Evolutionary conservation across 129 eudicot species (phyloP).

Genomic region (Heracleum sosnowskyi): DNA sequence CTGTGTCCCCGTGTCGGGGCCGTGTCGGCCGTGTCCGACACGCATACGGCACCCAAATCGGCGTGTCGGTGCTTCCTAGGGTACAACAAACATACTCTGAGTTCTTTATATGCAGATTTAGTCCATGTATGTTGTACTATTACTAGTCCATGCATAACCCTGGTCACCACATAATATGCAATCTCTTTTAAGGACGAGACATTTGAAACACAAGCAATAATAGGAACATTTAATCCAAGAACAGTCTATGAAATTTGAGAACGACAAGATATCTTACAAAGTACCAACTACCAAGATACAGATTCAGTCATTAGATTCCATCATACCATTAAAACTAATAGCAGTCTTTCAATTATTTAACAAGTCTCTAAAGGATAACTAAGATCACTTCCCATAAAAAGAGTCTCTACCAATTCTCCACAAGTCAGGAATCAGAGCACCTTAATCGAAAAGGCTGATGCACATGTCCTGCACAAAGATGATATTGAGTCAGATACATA

Average conservation of each 20-base stretch:
- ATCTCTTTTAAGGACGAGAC: background rate
- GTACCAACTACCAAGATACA: background rate
- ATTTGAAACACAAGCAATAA: background rate
- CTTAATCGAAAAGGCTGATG: slow-evolving; percentile 33
- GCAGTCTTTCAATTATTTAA: background rate
- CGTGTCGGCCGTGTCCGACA: too few relatives aligned
- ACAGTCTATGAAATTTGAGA: background rate
- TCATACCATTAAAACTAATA: background rate
- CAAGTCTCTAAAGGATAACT: background rate
- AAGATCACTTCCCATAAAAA: background rate
- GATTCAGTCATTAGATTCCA: background rate
- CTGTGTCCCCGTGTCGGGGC: too few relatives aligned
- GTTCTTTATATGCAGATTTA: background rate
- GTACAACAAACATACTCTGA: background rate
- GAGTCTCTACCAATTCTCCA: background rate
- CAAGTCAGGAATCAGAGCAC: background rate
- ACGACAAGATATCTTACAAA: background rate
- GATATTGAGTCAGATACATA: background rate
- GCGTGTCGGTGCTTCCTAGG: too few relatives aligned
- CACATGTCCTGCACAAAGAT: slow-evolving; percentile 33
- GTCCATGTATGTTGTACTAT: background rate
- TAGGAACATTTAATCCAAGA: background rate
- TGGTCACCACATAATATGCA: background rate
- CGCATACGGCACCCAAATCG: too few relatives aligned
- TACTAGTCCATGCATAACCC: background rate